Base-by-base conservation (phyloP, 2,329 filamentous ascomycete genomes). In the Aspergillus sp. region DNA sequence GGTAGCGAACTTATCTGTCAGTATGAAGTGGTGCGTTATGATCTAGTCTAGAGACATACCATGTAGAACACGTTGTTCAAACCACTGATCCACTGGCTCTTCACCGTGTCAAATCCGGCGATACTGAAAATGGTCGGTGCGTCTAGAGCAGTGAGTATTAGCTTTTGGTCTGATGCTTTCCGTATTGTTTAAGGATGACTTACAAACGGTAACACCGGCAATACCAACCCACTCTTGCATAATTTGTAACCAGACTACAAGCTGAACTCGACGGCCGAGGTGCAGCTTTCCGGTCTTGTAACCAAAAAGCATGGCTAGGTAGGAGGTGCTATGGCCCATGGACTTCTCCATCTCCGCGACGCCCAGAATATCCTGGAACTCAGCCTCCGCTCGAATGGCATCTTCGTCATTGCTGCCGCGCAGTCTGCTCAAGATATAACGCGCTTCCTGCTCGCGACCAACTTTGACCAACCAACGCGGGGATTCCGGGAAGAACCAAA, bases 141-240 rank as follows among this genome's bases (percentile, higher is more conserved):
- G 68, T 81, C 69, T 72, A 38, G 3, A 5, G 26, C 3, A 26
- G 13, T 17, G 17, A 34, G 26, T 11, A 30, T 59, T 49, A 59
- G 38, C n/a, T 9, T 20, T 30, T 30, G 1, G 26, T 9, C 24
- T 30, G 26, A 30, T 30, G 15, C 20, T 11, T 12, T n/a, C 4
- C 15, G 32, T 7, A 8, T 20, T 22, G 6, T 34, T n/a, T 5
- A 4, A 39, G n/a, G 38, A 8, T 18, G 41, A 61, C 73, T 49
- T 66, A 74, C 73, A 85, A 36, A 89, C 81, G 0, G 86, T 89
- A 3, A 90, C 85, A 42, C 85, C 87, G 0, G 87, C 86, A 59
- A 90, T 89, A 0, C 87, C 86, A 51, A 86, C 81, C 85, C 86
- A 89, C 64, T 88, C 84, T 65, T 89, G 86, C 67, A 89, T 82